Conservation (phyloP, 2,329 filamentous ascomycete genomes). For the Colletotrichum abscissum region DNA sequence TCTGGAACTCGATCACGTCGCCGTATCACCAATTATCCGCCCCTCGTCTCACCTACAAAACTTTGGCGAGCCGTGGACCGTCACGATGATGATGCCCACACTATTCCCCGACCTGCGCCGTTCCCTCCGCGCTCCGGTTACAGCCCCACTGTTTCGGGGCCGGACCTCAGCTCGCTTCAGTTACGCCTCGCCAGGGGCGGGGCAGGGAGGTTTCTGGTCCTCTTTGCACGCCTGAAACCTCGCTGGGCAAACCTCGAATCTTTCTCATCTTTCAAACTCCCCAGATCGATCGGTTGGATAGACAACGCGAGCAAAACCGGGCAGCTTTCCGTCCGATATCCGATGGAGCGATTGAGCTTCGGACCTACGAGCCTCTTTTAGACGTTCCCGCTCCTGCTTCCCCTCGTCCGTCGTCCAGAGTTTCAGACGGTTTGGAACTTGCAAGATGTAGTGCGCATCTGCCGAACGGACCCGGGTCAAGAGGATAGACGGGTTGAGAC, state of each 20-base stretch:
- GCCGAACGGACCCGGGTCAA: background rate
- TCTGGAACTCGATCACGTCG: background rate
- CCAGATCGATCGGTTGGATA: slow-evolving; percentile 23
- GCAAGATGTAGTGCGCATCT: background rate
- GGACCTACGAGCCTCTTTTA: background rate
- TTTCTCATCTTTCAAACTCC: background rate
- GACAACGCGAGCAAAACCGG: slow-evolving; percentile 13
- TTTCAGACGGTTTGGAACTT: background rate
- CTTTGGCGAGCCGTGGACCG: background rate
- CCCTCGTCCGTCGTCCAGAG: background rate
- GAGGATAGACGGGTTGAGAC: background rate
- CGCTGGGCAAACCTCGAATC: background rate
- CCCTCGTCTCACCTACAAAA: background rate
- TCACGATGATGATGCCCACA: slow-evolving; percentile 9
- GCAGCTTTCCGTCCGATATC: background rate
- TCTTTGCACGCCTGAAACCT: background rate
- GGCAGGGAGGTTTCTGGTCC: background rate
- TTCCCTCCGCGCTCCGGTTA: background rate
- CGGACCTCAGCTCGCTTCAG: slow-evolving; percentile 15
- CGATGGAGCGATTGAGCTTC: background rate
- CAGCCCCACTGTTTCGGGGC: slow-evolving; percentile 8
- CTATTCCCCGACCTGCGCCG: background rate
- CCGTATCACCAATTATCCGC: background rate
- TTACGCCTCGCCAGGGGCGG: background rate
- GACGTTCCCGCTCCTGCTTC: background rate